Percentiles rank a stretch among this genome's conserved stretches.
Evolutionary conservation across 176 grass and related monocot genomes (phyloP).

Genomic region (Pontederia paniculata): DNA sequence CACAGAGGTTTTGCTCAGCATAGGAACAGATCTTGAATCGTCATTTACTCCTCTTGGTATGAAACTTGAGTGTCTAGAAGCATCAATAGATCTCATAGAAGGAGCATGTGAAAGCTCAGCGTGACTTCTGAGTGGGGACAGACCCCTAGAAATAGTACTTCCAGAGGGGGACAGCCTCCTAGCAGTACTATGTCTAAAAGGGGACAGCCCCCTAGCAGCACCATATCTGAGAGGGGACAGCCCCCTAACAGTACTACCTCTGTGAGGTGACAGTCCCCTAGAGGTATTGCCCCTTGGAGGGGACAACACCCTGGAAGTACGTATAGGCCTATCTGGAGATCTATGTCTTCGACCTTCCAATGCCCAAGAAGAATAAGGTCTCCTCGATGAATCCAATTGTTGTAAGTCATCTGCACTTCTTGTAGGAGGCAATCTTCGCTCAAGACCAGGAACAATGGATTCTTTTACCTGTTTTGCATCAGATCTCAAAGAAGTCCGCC

Average conservation of each 20-base stretch:
- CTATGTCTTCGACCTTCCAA: constrained; percentile 27
- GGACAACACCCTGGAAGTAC: constrained; percentile 27
- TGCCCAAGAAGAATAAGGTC: constrained; percentile 30
- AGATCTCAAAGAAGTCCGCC: constrained; percentile 21
- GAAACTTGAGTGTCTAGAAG: constrained; percentile 30
- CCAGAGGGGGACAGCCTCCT: no score
- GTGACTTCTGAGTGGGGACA: constrained; percentile 42
- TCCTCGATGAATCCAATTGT: constrained; percentile 31
- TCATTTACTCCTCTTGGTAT: constrained; percentile 34
- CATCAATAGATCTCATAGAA: constrained; percentile 22
- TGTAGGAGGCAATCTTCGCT: constrained; percentile 29
- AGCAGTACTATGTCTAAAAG: no score
- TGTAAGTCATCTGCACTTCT: constrained; percentile 47
- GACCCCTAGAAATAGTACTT: constrained; percentile 12
- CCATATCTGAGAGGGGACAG: no score
- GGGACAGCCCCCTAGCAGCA: no score
- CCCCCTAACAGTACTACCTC: no score
- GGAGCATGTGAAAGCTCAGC: constrained; percentile 22
- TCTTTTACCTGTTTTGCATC: constrained; percentile 26
- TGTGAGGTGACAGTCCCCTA: no score
- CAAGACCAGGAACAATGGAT: constrained; percentile 33
- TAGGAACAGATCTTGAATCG: constrained; percentile 31
- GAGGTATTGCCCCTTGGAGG: constrained; percentile 9
- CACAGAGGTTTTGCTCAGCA: constrained; percentile 24
- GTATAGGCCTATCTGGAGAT: constrained; percentile 35